phyloP scores from a whole-genome alignment of 148 eudicot genomes.

The Drosera capensis region DNA sequence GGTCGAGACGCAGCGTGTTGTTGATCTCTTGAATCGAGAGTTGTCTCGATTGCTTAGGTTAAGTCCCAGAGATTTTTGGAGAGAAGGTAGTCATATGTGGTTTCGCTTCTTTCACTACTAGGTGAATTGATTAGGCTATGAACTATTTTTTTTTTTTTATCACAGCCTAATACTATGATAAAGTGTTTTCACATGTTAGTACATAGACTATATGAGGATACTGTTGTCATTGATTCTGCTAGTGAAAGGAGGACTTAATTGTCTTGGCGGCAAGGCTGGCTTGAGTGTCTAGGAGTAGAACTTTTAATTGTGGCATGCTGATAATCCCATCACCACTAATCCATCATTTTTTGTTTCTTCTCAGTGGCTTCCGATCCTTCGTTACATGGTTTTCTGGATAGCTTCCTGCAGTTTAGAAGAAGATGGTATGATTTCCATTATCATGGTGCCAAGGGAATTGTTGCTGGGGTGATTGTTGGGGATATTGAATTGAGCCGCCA shows the following conservation, averaged over 20 bases:
- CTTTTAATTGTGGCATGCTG: background rate
- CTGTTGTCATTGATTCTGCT: too few species aligned
- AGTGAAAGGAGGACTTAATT: background rate
- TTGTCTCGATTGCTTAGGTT: constrained; percentile 59
- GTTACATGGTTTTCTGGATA: constrained; percentile 64
- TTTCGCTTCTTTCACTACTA: too few species aligned
- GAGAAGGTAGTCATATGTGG: constrained; percentile 28
- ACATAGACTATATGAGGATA: too few species aligned
- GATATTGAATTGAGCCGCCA: constrained; percentile 77
- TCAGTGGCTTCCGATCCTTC: constrained; percentile 77
- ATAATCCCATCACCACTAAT: background rate
- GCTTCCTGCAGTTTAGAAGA: constrained; percentile 71
- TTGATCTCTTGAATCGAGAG: constrained; percentile 65
- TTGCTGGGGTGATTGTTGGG: constrained; percentile 92
- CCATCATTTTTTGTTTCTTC: constrained; percentile 2
- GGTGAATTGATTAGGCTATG: background rate
- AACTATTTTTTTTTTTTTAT: too few species aligned
- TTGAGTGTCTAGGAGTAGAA: background rate
- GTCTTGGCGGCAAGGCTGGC: background rate
- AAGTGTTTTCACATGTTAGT: too few species aligned
- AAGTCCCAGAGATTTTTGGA: constrained; percentile 66
- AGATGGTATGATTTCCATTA: constrained; percentile 96
- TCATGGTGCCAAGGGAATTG: constrained; percentile 69
- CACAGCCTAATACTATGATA: too few species aligned
- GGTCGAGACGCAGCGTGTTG: constrained; percentile 69